A percentile compares a stretch with the other conserved stretches of the same genome.
phyloP scores from a whole-genome alignment of 768 basidiomycete genomes.

The Lentinula sp. region DNA sequence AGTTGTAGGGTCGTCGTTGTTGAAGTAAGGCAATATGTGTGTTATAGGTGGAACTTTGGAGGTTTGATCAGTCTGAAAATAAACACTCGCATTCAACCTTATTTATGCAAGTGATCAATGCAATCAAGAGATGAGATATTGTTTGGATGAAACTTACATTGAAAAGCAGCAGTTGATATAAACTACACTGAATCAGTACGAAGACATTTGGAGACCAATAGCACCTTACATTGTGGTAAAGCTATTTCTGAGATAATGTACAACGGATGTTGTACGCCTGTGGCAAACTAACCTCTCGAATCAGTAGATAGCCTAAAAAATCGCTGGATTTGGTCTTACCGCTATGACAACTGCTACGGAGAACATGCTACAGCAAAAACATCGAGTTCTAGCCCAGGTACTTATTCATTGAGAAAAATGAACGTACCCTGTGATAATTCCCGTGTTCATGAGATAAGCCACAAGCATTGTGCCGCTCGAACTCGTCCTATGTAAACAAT shows the following conservation, averaged over 20 bases:
- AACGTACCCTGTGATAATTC: neutral
- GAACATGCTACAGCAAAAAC: neutral
- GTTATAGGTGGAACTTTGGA: neutral
- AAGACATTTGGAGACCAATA: neutral
- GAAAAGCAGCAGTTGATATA: constrained; percentile 4
- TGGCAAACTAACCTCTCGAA: neutral
- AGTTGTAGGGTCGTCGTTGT: neutral
- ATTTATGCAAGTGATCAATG: neutral
- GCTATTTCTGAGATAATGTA: neutral
- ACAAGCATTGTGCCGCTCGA: neutral
- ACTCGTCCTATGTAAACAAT: neutral
- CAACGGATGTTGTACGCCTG: neutral
- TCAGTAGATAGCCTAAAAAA: no score
- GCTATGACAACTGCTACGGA: neutral
- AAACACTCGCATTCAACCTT: constrained; percentile 2
- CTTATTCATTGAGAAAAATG: neutral
- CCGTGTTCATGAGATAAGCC: constrained; percentile 4
- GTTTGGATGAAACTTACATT: neutral
- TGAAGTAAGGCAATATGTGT: neutral
- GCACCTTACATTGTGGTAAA: neutral
- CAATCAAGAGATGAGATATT: neutral
- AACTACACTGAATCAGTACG: neutral
- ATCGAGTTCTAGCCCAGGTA: neutral
- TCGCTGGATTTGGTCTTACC: neutral
- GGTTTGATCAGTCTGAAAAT: neutral